These are phyloP conservation scores for Cydonia oblonga DNA, from an alignment of 331 rosid species.

Conservation along the genomic window DNA sequence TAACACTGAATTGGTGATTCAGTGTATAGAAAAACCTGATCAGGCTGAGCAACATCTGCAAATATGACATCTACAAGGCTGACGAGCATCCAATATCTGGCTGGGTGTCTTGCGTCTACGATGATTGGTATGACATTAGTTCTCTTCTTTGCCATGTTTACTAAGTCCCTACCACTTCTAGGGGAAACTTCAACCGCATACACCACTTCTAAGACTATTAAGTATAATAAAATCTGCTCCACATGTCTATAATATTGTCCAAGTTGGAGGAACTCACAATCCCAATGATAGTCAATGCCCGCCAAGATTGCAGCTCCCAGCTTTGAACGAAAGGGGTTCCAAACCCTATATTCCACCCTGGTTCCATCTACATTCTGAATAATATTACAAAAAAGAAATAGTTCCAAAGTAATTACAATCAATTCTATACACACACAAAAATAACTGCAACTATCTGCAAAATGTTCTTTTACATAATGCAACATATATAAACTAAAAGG, in stretches of 20 bases:
- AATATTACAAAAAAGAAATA: neutral
- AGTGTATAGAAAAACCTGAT: slow-evolving; percentile 48
- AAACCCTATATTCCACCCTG: slow-evolving; percentile 62
- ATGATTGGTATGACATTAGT: slow-evolving; percentile 47
- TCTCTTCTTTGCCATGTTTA: slow-evolving; percentile 86
- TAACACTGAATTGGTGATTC: neutral
- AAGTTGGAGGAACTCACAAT: slow-evolving; percentile 35
- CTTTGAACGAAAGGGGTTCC: slow-evolving; percentile 94
- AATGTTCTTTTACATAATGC: no score
- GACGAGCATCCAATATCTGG: slow-evolving; percentile 80
- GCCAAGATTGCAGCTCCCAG: slow-evolving; percentile 79
- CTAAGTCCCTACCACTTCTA: slow-evolving; percentile 84
- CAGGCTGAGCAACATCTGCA: slow-evolving; percentile 98
- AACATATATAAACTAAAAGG: no score
- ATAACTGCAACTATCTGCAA: neutral
- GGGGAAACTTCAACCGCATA: slow-evolving; percentile 93
- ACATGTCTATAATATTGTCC: no score
- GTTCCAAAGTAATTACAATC: neutral
- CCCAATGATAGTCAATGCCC: slow-evolving; percentile 75
- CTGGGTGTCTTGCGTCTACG: slow-evolving; percentile 48
- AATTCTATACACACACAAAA: neutral
- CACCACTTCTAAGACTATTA: slow-evolving; percentile 22
- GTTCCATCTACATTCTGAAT: slow-evolving; percentile 66
- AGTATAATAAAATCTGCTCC: no score
- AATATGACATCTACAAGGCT: slow-evolving; percentile 94